Evolutionary conservation across 768 basidiomycete genomes (phyloP).

Genomic region (Termitomyces heimii): DNA sequence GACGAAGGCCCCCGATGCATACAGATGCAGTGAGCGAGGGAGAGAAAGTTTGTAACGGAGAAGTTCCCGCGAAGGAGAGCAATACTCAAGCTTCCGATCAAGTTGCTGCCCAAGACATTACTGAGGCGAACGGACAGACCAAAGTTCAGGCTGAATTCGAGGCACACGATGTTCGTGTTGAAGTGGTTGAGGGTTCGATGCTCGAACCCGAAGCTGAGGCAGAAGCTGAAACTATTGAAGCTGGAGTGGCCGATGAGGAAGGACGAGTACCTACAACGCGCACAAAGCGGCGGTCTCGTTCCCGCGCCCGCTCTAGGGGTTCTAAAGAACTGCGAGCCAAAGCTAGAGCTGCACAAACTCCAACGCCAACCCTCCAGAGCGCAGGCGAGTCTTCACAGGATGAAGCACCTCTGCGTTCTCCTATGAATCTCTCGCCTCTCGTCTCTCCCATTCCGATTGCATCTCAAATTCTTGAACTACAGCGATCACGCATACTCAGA

Average conservation of each 20-base stretch:
- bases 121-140: neutral
- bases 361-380: conserved; percentile 34
- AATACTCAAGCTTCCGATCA: conserved; percentile 14
- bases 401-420: conserved; percentile 35
- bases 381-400: conserved; percentile 73
- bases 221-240: conserved; percentile 29
- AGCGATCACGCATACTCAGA: conserved; percentile 37
- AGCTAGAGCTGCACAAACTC: conserved; percentile 41
- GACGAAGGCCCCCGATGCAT: conserved; percentile 83
- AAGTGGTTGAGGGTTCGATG: conserved; percentile 12
- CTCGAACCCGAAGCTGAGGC: conserved; percentile 16
- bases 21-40: conserved; percentile 79
- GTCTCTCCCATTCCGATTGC: conserved; percentile 36
- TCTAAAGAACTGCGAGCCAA: conserved; percentile 72
- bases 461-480: conserved; percentile 53
- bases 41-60: conserved; percentile 48
- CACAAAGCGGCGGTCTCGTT: conserved; percentile 65
- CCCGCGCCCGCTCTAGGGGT: conserved; percentile 71
- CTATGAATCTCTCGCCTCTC: conserved; percentile 30
- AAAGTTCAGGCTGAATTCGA: conserved; percentile 4
- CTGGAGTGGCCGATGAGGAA: conserved; percentile 30
- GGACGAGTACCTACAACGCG: conserved; percentile 43
- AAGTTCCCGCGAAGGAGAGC: conserved; percentile 23
- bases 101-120: neutral
- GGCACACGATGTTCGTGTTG: conserved; percentile 3